Percentiles rank a stretch among this genome's conserved stretches.
These are phyloP conservation scores for Trichosanthes truncata DNA, from an alignment of 306 rosid species.

Conservation along the genomic window DNA sequence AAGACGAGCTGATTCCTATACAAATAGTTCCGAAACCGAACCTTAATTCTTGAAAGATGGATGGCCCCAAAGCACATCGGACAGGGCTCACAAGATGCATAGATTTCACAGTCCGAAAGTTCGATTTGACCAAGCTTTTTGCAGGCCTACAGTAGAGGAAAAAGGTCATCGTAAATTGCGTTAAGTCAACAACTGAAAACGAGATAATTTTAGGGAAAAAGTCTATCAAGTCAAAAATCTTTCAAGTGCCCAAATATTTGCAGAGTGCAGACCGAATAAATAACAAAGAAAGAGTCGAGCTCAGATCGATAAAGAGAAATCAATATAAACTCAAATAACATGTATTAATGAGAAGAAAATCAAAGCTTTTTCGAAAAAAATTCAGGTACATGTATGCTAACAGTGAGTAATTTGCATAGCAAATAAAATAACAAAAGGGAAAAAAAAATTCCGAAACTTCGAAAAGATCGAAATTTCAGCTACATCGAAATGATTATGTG, in stretches of 20 bases:
- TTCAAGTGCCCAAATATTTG: background rate
- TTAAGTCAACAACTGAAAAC: background rate
- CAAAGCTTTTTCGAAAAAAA: background rate
- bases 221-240: background rate
- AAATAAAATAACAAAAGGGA: background rate
- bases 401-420: background rate
- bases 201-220: background rate
- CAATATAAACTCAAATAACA: background rate
- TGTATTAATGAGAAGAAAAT: background rate
- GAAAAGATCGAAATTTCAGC: background rate
- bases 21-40: background rate
- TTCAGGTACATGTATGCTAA: background rate
- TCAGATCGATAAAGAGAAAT: background rate
- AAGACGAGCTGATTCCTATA: background rate
- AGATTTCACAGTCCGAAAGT: conserved; percentile 80
- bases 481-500: background rate
- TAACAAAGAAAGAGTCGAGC: background rate
- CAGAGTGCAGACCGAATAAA: background rate
- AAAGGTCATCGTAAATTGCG: background rate
- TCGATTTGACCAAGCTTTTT: conserved; percentile 61
- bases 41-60: conserved; percentile 84
- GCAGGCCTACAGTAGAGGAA: conserved; percentile 46
- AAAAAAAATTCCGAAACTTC: background rate
- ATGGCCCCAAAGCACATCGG: conserved; percentile 97
- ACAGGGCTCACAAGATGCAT: conserved; percentile 94